Conservation (phyloP, 2,329 filamentous ascomycete species). For the Tolypocladium album region DNA sequence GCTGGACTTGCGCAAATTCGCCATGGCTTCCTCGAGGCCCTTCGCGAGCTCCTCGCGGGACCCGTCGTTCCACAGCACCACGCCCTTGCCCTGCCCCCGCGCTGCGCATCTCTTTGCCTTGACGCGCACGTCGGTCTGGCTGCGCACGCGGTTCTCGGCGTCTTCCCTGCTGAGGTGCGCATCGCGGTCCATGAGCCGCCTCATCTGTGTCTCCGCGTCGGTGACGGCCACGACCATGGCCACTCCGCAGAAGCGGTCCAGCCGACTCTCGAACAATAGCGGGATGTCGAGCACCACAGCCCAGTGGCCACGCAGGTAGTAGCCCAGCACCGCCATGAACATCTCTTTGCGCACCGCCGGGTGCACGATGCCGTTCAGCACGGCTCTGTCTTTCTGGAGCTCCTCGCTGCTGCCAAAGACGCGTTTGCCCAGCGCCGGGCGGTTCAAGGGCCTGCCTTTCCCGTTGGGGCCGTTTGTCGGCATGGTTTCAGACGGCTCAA, state of each 20-base stretch:
- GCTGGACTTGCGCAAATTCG: slow-evolving; percentile 48
- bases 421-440: slow-evolving; percentile 70
- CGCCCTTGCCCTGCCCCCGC: slow-evolving; percentile 52
- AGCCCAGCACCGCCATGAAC: slow-evolving; percentile 60
- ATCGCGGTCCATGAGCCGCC: slow-evolving; percentile 64
- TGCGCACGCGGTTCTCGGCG: slow-evolving; percentile 73
- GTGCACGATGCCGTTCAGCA: slow-evolving; percentile 85
- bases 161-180: slow-evolving; percentile 72
- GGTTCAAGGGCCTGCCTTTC: slow-evolving; percentile 67
- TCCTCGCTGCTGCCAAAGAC: slow-evolving; percentile 77
- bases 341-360: slow-evolving; percentile 80
- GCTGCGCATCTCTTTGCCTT: slow-evolving; percentile 70
- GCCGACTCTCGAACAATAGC: slow-evolving; percentile 76
- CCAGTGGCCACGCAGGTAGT: slow-evolving; percentile 70
- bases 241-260: slow-evolving; percentile 77
- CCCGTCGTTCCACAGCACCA: slow-evolving; percentile 87
- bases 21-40: slow-evolving; percentile 58
- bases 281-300: slow-evolving; percentile 89
- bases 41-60: slow-evolving; percentile 56
- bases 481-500: slow-evolving; percentile 43
- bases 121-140: slow-evolving; percentile 74
- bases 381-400: slow-evolving; percentile 57
- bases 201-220: slow-evolving; percentile 74
- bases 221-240: slow-evolving; percentile 79
- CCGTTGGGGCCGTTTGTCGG: slow-evolving; percentile 44